Evolutionary conservation across 805 yeast species (phyloP).

Genomic region (Teunomyces tritomae): DNA sequence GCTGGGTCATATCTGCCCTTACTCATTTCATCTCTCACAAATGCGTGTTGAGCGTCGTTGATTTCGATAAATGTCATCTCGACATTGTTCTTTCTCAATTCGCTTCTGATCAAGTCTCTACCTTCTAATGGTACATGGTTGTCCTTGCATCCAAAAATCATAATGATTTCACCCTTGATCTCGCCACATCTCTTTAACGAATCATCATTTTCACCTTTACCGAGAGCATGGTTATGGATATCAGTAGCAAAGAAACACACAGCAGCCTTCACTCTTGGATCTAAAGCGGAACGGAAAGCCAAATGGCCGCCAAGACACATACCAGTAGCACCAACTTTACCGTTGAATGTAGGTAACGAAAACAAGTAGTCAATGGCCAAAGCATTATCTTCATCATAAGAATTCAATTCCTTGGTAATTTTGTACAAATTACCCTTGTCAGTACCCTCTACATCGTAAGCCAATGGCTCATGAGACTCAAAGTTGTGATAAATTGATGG

Average conservation of each 20-base stretch:
- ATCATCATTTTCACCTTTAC: constrained; percentile 63
- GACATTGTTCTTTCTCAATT: constrained; percentile 56
- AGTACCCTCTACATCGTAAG: constrained; percentile 71
- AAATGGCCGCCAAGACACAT: constrained; percentile 87
- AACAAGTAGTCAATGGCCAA: constrained; percentile 62
- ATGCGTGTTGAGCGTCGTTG: constrained; percentile 81
- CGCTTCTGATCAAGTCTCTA: constrained; percentile 64
- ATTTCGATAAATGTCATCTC: constrained; percentile 71
- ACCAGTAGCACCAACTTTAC: constrained; percentile 77
- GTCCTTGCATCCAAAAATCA: constrained; percentile 77
- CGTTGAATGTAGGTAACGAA: constrained; percentile 60
- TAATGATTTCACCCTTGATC: constrained; percentile 56
- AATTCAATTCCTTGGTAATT: constrained; percentile 60
- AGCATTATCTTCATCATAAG: constrained; percentile 73
- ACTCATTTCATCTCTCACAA: constrained; percentile 72
- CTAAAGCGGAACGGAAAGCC: constrained; percentile 69
- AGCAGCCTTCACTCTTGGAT: constrained; percentile 60
- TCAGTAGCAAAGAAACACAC: constrained; percentile 82
- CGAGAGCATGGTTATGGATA: constrained; percentile 66
- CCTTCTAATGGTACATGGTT: constrained; percentile 80
- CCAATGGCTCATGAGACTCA: constrained; percentile 58
- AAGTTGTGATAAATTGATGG: constrained; percentile 81
- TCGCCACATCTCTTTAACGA: constrained; percentile 57
- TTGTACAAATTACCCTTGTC: constrained; percentile 71
- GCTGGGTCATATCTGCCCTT: constrained; percentile 86